Conservation (phyloP, 306 rosid genomes). For the Malus sieversii region DNA sequence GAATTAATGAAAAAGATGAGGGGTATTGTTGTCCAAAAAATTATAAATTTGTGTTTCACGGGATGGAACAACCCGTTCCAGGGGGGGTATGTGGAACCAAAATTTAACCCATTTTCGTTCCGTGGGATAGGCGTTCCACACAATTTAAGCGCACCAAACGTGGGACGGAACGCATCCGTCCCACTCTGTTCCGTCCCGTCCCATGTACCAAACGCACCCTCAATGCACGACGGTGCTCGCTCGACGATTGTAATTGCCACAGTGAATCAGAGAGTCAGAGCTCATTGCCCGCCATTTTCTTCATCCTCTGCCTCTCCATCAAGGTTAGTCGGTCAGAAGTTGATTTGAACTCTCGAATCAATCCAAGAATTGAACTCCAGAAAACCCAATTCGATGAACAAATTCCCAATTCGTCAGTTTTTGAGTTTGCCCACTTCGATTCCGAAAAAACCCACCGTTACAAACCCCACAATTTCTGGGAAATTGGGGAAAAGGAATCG, state of each 20-base stretch:
- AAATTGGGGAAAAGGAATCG: neutral
- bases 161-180: too few species aligned
- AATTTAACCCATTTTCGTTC: too few species aligned
- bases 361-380: neutral
- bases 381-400: slow-evolving; percentile 1
- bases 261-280: neutral
- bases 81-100: too few species aligned
- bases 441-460: slow-evolving; percentile 10
- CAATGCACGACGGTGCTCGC: neutral
- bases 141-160: too few species aligned
- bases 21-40: too few species aligned
- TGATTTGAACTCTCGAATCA: neutral
- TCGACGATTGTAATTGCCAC: neutral
- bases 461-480: slow-evolving; percentile 11
- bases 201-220: too few species aligned
- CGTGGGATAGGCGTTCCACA: too few species aligned
- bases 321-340: neutral
- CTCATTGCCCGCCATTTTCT: too few species aligned
- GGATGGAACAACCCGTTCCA: too few species aligned
- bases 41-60: too few species aligned
- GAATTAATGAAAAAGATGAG: too few species aligned
- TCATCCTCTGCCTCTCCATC: neutral
- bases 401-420: slow-evolving; percentile 26
- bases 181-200: too few species aligned
- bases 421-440: slow-evolving; percentile 24